These are phyloP conservation scores for Cystobasidiopsis lactophilus DNA, from an alignment of 768 basidiomycete genomes.

Conservation along the genomic window DNA sequence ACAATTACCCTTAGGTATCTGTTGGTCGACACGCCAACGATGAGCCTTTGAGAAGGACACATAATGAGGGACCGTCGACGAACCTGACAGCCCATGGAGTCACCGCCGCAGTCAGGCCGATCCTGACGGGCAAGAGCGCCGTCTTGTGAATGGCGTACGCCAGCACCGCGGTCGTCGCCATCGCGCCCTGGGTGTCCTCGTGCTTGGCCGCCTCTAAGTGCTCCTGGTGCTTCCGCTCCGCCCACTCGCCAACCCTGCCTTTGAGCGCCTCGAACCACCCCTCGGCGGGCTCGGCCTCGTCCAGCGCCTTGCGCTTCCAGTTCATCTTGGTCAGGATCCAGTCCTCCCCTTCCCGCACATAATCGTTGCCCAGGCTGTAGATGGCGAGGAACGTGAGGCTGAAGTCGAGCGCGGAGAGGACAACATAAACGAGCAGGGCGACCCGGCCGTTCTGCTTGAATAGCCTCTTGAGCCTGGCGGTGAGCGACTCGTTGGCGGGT, in stretches of 20 bases:
- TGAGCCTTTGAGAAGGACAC: background rate
- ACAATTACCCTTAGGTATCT: background rate
- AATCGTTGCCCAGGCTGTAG: constrained; percentile 70
- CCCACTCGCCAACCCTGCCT: constrained; percentile 1
- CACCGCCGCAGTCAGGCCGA: constrained; percentile 48
- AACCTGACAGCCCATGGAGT: constrained; percentile 19
- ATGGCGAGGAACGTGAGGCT: constrained; percentile 60
- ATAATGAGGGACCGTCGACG: background rate
- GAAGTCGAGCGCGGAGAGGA: constrained; percentile 58
- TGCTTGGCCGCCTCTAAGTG: constrained; percentile 2
- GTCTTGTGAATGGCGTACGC: constrained; percentile 96
- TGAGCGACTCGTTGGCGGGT: constrained; percentile 7
- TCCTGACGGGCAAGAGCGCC: constrained; percentile 61
- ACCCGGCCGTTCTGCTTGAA: constrained; percentile 80
- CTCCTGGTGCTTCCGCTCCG: background rate
- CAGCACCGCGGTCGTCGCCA: constrained; percentile 57
- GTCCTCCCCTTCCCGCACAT: constrained; percentile 46
- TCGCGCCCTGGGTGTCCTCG: background rate
- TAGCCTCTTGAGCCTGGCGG: constrained; percentile 10
- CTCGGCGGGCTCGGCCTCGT: constrained; percentile 8
- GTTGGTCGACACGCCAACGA: background rate
- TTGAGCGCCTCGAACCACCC: constrained; percentile 1
- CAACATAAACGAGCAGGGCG: constrained; percentile 69
- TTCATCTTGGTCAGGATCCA: constrained; percentile 29
- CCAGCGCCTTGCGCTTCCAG: constrained; percentile 13